phyloP scores from a whole-genome alignment of 2,329 filamentous ascomycete species.

The Leptographium wingfieldii region DNA sequence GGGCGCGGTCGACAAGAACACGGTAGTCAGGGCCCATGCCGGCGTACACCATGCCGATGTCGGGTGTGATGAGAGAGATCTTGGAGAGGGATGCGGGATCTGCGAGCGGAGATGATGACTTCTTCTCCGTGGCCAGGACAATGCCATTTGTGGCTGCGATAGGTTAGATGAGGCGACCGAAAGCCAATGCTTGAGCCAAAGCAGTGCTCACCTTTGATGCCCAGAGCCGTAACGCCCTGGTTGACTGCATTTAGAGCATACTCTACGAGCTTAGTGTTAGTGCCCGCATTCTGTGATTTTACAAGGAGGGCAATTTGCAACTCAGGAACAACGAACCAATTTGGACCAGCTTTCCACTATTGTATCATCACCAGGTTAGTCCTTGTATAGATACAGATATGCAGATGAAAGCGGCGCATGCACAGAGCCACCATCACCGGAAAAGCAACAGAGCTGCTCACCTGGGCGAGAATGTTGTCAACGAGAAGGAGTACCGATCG shows the following conservation, averaged over 20 bases:
- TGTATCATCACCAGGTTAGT: constrained; percentile 1
- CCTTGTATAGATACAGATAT: neutral
- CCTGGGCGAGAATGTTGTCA: constrained; percentile 99
- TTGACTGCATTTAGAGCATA: constrained; percentile 99
- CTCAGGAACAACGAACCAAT: constrained; percentile 49
- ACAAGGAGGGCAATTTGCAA: neutral
- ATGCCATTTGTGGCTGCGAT: constrained; percentile 86
- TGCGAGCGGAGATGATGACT: constrained; percentile 93
- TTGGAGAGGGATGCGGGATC: constrained; percentile 92
- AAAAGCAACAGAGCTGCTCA: constrained; percentile 31
- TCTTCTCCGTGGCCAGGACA: constrained; percentile 98
- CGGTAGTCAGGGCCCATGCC: constrained; percentile 99
- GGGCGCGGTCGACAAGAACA: constrained; percentile 92
- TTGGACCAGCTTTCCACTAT: constrained; percentile 95
- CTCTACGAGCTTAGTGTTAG: constrained; percentile 42
- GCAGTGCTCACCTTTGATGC: constrained; percentile 78
- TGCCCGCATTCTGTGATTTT: no score
- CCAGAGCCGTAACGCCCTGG: constrained; percentile 94
- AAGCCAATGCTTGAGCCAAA: neutral
- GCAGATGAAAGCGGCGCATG: neutral
- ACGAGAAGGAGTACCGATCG: constrained; percentile 97
- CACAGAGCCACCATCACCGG: neutral
- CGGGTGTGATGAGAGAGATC: constrained; percentile 93
- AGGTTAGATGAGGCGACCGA: neutral
- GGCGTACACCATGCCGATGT: constrained; percentile 99